Evolutionary conservation across 169 alveolate genomes (phyloP).

Genomic region (Ichthyophthirius multifiliis): DNA sequence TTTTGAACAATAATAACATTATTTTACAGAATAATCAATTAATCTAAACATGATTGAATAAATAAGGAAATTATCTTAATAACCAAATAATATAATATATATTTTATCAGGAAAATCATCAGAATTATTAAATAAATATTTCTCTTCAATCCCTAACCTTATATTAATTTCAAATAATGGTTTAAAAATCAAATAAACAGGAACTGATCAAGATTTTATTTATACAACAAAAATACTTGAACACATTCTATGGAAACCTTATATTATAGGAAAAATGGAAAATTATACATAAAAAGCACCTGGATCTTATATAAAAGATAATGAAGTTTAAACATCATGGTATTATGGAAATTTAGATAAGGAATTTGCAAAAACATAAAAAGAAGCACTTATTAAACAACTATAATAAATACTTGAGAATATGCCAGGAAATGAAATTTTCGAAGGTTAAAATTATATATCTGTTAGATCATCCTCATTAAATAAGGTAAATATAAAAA

Average conservation of each 20-base stretch:
- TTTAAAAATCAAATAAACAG: not conserved
- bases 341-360: not conserved
- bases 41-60: not conserved
- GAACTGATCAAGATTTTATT: not conserved
- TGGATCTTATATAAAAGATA: not conserved
- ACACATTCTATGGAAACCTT: constrained; percentile 4
- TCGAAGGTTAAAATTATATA: constrained; percentile 1
- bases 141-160: not conserved
- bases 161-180: constrained; percentile 6
- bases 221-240: not conserved
- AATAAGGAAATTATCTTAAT: not conserved
- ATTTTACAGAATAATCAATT: not conserved
- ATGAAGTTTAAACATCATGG: not conserved
- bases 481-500: not conserved
- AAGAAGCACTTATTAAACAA: not conserved
- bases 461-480: not conserved
- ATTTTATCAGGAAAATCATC: not conserved
- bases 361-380: not conserved
- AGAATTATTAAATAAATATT: not conserved
- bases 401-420: not conserved
- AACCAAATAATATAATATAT: not conserved
- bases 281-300: not conserved
- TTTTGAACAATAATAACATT: not conserved
- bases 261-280: not conserved
- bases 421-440: constrained; percentile 19